Base-by-base conservation (phyloP, 192 early-diverging fungal genomes). In the Coemansia furcata region DNA sequence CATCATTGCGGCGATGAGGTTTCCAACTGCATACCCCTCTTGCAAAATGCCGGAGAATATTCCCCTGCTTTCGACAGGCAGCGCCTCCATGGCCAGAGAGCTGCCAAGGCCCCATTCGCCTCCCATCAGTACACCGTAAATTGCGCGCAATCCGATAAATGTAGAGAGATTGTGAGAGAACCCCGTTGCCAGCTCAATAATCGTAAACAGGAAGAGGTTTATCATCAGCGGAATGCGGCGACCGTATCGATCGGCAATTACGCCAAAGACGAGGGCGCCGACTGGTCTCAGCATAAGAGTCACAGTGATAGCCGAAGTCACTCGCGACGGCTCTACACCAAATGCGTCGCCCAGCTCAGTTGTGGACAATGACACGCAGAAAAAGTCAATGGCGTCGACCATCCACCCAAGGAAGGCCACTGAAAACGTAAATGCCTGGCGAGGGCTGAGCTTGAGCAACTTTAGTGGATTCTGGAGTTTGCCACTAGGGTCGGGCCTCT, bases 11-110 rank as follows among this genome's bases (percentile, higher is more conserved):
- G 91, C 89, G 0, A 93, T 50, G 1, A 93, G 74, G 67, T 88
- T 88, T 7, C 91, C 91, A 17, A 82, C 67, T 9, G 91, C 85
- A 66, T 90, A 91, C 1, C 87, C 89, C 76, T 90, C 78, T 55
- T 93, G 91, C 39, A 91, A 80, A 32, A 93, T 89, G 32, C 91
- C 91, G 7, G 89, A 87, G 33, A 93, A 91, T 21, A 93, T 68
- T 46, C 91, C 91, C 40, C 90, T 80, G 63, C 85, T 74, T 73
- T 90, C 87, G 14, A 83, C 63, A 0, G 90, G 91, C 14, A 93
- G 62, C 40, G 78, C 70, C 76, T 93, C 91, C 86, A 93, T 85
- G 1, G 91, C 88, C 59, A 93, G 72, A 70, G 86, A 82, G 36
- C 87, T 87, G 15, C 88, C 87, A 21, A 93, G 84, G 15, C 90